These are phyloP conservation scores for Candida vartiovaarae DNA, from an alignment of 805 yeast species.

Conservation along the genomic window DNA sequence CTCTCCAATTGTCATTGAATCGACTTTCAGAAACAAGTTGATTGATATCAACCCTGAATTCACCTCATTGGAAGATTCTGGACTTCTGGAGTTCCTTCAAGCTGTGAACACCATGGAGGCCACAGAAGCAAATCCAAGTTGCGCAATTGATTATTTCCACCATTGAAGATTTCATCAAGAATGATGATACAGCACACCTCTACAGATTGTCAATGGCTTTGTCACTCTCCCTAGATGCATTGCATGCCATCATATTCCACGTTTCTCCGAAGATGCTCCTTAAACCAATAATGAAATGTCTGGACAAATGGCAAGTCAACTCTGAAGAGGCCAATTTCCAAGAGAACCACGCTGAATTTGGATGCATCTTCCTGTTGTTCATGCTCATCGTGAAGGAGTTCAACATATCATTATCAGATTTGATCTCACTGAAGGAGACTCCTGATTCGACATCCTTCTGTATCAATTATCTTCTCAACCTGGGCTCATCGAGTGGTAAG, in stretches of 20 bases:
- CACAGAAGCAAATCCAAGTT: constrained; percentile 38
- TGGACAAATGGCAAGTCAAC: constrained; percentile 38
- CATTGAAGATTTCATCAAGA: constrained; percentile 29
- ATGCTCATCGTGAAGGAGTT: constrained; percentile 33
- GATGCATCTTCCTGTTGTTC: constrained; percentile 47
- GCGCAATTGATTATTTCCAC: constrained; percentile 29
- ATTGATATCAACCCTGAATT: constrained; percentile 40
- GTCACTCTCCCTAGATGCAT: constrained; percentile 32
- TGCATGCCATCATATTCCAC: constrained; percentile 39
- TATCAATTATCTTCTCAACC: constrained; percentile 22
- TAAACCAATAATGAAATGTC: constrained; percentile 39
- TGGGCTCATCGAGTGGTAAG: constrained; percentile 23
- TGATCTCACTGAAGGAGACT: constrained; percentile 16
- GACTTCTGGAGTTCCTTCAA: constrained; percentile 42
- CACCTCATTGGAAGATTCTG: constrained; percentile 44
- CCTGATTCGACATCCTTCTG: constrained; percentile 24
- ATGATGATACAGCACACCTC: constrained; percentile 36
- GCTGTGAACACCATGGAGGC: constrained; percentile 41
- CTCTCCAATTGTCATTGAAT: constrained; percentile 23
- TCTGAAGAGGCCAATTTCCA: constrained; percentile 51
- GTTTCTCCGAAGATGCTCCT: constrained; percentile 37
- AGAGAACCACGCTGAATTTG: constrained; percentile 63
- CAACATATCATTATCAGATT: constrained; percentile 25
- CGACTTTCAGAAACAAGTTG: constrained; percentile 24
- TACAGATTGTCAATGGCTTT: constrained; percentile 48